Evolutionary conservation across 169 alveolate genomes (phyloP), one percentile per base, ranked within the genome.

Genomic region (Plasmodium reichenowi): DNA sequence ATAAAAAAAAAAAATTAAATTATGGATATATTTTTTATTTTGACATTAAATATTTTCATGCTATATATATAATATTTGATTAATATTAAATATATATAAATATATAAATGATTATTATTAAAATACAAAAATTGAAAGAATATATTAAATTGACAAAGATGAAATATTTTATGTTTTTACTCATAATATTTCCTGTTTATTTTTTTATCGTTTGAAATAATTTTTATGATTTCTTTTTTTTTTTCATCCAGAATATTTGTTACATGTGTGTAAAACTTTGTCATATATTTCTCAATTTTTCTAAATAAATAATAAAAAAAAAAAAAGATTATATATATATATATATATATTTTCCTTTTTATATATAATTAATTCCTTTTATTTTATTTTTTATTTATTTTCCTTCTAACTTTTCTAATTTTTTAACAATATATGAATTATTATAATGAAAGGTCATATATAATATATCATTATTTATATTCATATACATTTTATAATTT

Each of bases 131-230:
- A 38, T 38, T 38, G 47, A 38, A 38, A 5, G 9, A 38, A 38
- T 38, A 38, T 38, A 5, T 38, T 38, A 38, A 38, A 38, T 5
- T 38, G 5, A 38, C 47, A 38, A 38, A 38, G 47, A 38, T 38
- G 9, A 38, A 38, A 38, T 38, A 38, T 38, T 38, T 5, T 56
- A 0, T 62, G 8, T 62, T 62, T 62, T 62, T 47, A 66, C 47
- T 78, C 78, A 60, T 78, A 78, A 45, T 78, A 78, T 59, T 56
- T 66, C 17, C 89, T 67, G 48, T 78, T 45, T 20, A 26, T 43
- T 45, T 66, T 78, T 70, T 64, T 71, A 64, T 78, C 89, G 78
- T 52, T 64, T 68, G 89, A 66, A 78, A 78, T 78, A 4, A 78
- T 64, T 78, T 78, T 78, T 13, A 78, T 78, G 15, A 66, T 32